Evolutionary conservation across 352 stramenopile species (phyloP).

Genomic region (Pythium utonaiense): DNA sequence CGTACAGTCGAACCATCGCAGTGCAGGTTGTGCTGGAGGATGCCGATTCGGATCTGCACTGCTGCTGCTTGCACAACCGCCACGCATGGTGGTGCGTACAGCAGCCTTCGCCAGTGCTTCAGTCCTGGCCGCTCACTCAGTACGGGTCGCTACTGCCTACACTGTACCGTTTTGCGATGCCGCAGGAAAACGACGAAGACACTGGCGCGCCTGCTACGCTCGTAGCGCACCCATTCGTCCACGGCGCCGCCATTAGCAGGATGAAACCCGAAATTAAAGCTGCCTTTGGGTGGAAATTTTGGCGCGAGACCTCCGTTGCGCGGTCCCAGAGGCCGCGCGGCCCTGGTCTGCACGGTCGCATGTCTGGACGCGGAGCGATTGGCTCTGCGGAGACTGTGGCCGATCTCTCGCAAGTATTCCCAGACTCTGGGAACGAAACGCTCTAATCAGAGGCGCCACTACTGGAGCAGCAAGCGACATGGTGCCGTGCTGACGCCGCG

Average conservation of each 20-base stretch:
- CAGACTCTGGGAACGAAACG: conserved; percentile 1
- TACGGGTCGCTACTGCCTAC: too few relatives aligned
- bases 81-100: background rate
- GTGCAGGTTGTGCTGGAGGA: background rate
- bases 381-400: background rate
- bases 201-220: background rate
- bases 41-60: background rate
- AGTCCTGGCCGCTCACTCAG: too few relatives aligned
- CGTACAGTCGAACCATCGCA: conserved; percentile 14
- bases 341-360: background rate
- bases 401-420: background rate
- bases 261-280: background rate
- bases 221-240: background rate
- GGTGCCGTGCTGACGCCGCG: too few relatives aligned
- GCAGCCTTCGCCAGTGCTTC: too few relatives aligned
- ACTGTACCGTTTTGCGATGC: background rate
- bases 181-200: background rate
- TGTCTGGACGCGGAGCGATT: background rate
- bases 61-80: background rate
- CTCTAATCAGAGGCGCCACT: background rate
- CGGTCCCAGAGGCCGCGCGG: background rate
- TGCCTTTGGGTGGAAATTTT: conserved; percentile 1
- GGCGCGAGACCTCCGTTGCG: background rate
- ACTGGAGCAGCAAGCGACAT: too few relatives aligned
- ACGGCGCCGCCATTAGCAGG: background rate